Conservation (phyloP, 768 basidiomycete genomes). For the Suillus fuscotomentosus region DNA sequence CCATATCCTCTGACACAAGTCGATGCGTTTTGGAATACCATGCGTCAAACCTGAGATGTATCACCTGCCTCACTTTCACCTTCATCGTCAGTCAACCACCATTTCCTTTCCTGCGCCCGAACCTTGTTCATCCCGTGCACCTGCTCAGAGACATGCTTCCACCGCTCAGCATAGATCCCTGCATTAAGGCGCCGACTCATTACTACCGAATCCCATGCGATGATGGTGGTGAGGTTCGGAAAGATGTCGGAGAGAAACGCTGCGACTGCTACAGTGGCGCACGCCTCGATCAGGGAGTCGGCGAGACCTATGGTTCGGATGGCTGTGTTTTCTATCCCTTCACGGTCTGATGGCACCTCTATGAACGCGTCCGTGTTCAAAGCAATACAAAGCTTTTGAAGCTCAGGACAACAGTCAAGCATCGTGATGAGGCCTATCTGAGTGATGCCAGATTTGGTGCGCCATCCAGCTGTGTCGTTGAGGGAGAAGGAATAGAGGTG, state of each 20-base stretch:
- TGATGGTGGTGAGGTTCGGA: constrained; percentile 1
- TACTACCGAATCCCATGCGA: background rate
- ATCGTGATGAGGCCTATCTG: background rate
- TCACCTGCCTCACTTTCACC: background rate
- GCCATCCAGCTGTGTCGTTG: background rate
- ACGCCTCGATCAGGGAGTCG: background rate
- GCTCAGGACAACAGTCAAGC: background rate
- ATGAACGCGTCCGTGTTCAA: background rate
- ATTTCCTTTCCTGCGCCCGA: constrained; percentile 8
- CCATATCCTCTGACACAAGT: background rate
- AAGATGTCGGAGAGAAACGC: constrained; percentile 8
- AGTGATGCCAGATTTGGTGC: constrained; percentile 4
- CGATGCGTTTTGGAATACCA: background rate
- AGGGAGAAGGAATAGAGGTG: constrained; percentile 3
- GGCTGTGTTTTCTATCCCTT: background rate
- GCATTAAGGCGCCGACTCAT: background rate
- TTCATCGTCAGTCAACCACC: background rate
- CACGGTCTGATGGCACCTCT: background rate
- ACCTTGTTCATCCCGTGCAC: constrained; percentile 2
- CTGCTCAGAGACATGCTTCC: constrained; percentile 2
- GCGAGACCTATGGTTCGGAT: background rate
- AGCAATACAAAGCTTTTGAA: constrained; percentile 4
- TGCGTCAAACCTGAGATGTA: background rate
- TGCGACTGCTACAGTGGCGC: background rate
- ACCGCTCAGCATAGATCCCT: constrained; percentile 1